phyloP scores from a whole-genome alignment of 2,329 filamentous ascomycete species.

The Aspergillus aculeatinus region DNA sequence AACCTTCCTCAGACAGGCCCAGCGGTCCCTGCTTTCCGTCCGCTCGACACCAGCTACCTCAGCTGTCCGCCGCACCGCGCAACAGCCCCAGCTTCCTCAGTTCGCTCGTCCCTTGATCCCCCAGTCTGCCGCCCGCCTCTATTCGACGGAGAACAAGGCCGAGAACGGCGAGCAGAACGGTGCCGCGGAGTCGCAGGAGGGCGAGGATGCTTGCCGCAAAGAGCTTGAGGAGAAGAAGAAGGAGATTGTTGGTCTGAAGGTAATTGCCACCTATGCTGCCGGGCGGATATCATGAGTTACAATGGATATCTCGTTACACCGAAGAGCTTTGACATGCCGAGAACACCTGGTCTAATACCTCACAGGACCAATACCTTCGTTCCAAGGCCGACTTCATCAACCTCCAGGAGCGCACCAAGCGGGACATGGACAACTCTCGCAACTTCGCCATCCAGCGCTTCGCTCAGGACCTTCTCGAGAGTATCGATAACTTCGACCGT shows the following conservation, averaged over 20 bases:
- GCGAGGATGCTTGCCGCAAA: slow-evolving; percentile 56
- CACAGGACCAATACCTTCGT: slow-evolving; percentile 89
- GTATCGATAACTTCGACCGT: slow-evolving; percentile 94
- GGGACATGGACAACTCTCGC: slow-evolving; percentile 81
- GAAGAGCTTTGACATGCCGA: too few relatives aligned
- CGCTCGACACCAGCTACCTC: slow-evolving; percentile 35
- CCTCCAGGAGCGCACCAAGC: slow-evolving; percentile 89
- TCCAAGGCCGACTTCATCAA: slow-evolving; percentile 96
- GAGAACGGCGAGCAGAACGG: slow-evolving; percentile 40
- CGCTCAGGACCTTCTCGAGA: slow-evolving; percentile 91
- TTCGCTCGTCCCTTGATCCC: slow-evolving; percentile 35
- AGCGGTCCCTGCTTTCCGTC: slow-evolving; percentile 36
- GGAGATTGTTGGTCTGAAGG: slow-evolving; percentile 81
- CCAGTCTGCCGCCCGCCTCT: slow-evolving; percentile 38
- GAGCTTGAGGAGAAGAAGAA: slow-evolving; percentile 71
- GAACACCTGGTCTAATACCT: not conserved
- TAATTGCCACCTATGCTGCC: slow-evolving; percentile 41
- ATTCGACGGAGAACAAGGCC: slow-evolving; percentile 44
- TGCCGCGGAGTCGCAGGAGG: slow-evolving; percentile 29
- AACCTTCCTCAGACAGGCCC: slow-evolving; percentile 43
- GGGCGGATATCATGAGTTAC: not conserved
- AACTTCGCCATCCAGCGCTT: slow-evolving; percentile 95
- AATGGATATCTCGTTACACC: not conserved
- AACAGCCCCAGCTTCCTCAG: slow-evolving; percentile 31
- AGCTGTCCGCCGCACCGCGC: slow-evolving; percentile 34